Percentiles rank a stretch among this genome's conserved stretches.
These are phyloP conservation scores for Ophiostoma sp. DNA, from an alignment of 2,329 filamentous ascomycete species.

Conservation along the genomic window DNA sequence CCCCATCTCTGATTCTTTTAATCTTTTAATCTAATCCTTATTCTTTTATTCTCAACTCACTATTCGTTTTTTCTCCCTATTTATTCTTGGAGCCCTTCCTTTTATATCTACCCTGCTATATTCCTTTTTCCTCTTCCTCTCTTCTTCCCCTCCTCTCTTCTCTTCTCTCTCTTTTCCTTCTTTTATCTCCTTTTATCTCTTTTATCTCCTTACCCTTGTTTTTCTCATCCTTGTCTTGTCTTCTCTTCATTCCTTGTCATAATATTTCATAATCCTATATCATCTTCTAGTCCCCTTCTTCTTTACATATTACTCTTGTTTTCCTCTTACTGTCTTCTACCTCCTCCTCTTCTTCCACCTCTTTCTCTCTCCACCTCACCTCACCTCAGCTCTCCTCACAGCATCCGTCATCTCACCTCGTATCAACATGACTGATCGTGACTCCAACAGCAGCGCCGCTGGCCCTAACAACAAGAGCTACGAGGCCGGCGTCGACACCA, in stretches of 20 bases:
- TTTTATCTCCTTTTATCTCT: slow-evolving; percentile 9
- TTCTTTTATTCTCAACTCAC: not conserved
- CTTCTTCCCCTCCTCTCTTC: not conserved
- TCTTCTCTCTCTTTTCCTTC: not conserved
- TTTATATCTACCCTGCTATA: slow-evolving; percentile 1
- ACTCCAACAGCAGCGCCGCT: slow-evolving; percentile 5
- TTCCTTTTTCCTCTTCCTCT: not conserved
- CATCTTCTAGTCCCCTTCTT: not conserved
- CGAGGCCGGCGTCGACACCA: not conserved
- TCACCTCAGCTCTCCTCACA: not conserved
- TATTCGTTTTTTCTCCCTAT: not conserved
- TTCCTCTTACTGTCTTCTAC: not conserved
- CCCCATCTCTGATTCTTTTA: slow-evolving; percentile 6
- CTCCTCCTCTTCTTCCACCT: not conserved
- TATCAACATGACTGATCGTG: slow-evolving; percentile 6
- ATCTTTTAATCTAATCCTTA: not conserved
- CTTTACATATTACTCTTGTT: not conserved
- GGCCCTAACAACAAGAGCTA: not conserved
- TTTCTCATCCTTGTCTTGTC: not conserved
- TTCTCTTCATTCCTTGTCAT: not conserved
- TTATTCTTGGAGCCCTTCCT: not conserved
- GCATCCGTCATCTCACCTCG: not conserved
- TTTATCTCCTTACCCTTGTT: not conserved
- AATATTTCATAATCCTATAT: not conserved
- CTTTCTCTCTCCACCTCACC: not conserved